phyloP scores from a whole-genome alignment of 2,329 filamentous ascomycete species.

The Fusarium sp. region DNA sequence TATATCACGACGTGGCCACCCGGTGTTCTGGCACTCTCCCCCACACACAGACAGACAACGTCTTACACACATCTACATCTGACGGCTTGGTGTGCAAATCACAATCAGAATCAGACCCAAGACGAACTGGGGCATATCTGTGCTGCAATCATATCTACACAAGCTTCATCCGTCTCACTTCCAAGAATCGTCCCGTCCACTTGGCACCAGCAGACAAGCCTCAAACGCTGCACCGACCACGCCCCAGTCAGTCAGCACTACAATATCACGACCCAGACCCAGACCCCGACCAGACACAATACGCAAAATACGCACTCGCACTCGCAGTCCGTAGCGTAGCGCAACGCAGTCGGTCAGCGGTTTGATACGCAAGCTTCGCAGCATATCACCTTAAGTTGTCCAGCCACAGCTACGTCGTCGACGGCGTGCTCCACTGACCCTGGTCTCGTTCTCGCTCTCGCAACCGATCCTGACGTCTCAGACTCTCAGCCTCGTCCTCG shows the following conservation, averaged over 20 bases:
- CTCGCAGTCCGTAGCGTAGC: too few species aligned
- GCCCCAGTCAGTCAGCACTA: constrained; percentile 26
- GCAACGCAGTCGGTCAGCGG: too few species aligned
- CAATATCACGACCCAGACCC: constrained; percentile 1
- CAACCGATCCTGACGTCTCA: constrained; percentile 15
- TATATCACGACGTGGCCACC: constrained; percentile 13
- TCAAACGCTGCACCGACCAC: constrained; percentile 1
- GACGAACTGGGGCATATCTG: constrained; percentile 21
- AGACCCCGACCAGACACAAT: background rate
- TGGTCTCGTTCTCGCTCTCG: constrained; percentile 40
- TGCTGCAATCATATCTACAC: constrained; percentile 1
- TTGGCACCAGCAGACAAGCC: constrained; percentile 20
- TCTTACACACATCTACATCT: constrained; percentile 33
- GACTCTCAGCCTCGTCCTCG: constrained; percentile 31
- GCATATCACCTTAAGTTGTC: background rate
- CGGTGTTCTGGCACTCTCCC: constrained; percentile 11
- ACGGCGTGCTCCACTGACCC: constrained; percentile 1
- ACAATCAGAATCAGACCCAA: constrained; percentile 5
- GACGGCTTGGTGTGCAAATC: constrained; percentile 12
- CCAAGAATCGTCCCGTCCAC: background rate
- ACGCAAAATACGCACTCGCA: constrained; percentile 25
- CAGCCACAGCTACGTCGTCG: background rate
- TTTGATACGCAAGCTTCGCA: background rate
- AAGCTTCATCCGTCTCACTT: constrained; percentile 35
- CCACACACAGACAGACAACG: constrained; percentile 7